These are phyloP conservation scores for Mallotus japonicus DNA, from an alignment of 441 rosid species.

Conservation along the genomic window DNA sequence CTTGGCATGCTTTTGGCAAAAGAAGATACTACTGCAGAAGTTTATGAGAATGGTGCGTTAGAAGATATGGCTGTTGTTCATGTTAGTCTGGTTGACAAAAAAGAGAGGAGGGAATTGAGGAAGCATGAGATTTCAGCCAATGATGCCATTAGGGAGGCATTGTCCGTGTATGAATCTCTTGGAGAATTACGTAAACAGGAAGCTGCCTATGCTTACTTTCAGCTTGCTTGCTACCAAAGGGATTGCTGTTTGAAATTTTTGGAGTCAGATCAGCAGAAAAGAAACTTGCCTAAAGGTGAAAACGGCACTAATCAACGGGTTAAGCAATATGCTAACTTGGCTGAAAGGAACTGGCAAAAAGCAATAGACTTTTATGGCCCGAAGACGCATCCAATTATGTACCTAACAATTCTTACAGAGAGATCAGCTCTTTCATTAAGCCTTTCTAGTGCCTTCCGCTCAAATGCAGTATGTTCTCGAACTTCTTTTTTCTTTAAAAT, in stretches of 20 bases:
- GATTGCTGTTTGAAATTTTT: slow-evolving; percentile 72
- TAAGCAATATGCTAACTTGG: slow-evolving; percentile 81
- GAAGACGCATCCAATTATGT: slow-evolving; percentile 66
- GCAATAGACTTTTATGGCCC: slow-evolving; percentile 79
- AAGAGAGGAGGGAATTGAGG: slow-evolving; percentile 42
- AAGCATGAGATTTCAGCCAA: slow-evolving; percentile 78
- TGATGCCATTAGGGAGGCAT: slow-evolving; percentile 87
- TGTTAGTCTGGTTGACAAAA: slow-evolving; percentile 28
- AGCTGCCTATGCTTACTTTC: slow-evolving; percentile 79
- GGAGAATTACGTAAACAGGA: slow-evolving; percentile 87
- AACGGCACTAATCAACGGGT: slow-evolving; percentile 52
- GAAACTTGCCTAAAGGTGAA: slow-evolving; percentile 45
- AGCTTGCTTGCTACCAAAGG: slow-evolving; percentile 84
- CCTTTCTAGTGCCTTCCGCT: slow-evolving; percentile 56
- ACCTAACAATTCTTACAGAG: slow-evolving; percentile 65
- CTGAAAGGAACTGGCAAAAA: slow-evolving; percentile 85
- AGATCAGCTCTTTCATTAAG: slow-evolving; percentile 58
- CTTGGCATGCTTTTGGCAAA: slow-evolving; percentile 87
- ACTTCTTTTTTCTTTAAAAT: not conserved
- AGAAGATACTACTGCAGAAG: slow-evolving; percentile 60
- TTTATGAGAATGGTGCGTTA: slow-evolving; percentile 44
- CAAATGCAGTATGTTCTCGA: slow-evolving; percentile 48
- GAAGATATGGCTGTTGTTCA: slow-evolving; percentile 33
- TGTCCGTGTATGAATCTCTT: slow-evolving; percentile 72
- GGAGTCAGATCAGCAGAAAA: slow-evolving; percentile 44